Evolutionary conservation across 768 basidiomycete species (phyloP).

Genomic region (Tricholoma sp.): DNA sequence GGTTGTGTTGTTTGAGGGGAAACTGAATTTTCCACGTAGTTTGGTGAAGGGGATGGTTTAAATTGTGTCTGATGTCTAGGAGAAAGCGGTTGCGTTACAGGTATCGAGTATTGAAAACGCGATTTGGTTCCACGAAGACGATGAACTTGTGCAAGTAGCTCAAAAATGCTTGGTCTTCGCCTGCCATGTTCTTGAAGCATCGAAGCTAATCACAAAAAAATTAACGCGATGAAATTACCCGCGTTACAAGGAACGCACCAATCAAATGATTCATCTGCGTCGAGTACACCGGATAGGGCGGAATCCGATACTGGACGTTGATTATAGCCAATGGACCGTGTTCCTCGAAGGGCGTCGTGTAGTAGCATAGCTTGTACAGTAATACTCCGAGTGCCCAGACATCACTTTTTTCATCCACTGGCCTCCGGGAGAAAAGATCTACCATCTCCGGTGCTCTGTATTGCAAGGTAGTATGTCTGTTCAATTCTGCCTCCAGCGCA

Average conservation of each 20-base stretch:
- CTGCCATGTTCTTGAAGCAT: constrained; percentile 91
- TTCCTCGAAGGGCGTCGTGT: constrained; percentile 98
- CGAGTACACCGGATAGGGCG: constrained; percentile 85
- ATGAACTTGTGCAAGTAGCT: constrained; percentile 80
- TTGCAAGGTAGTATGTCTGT: constrained; percentile 92
- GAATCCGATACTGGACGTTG: constrained; percentile 92
- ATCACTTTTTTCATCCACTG: constrained; percentile 91
- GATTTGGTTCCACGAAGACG: constrained; percentile 84
- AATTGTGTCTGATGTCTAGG: constrained; percentile 29
- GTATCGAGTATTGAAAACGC: constrained; percentile 62
- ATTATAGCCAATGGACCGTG: constrained; percentile 94
- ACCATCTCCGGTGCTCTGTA: constrained; percentile 99
- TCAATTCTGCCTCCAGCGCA: constrained; percentile 83
- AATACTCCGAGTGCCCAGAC: constrained; percentile 98
- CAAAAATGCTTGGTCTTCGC: constrained; percentile 84
- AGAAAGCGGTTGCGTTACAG: constrained; percentile 41
- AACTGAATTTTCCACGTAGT: constrained; percentile 25
- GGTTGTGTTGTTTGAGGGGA: constrained; percentile 17
- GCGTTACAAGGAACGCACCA: constrained; percentile 41
- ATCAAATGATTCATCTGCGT: constrained; percentile 77
- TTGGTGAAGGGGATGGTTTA: constrained; percentile 21
- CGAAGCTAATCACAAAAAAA: constrained; percentile 47
- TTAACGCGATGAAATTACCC: constrained; percentile 1
- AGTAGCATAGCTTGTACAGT: constrained; percentile 98
- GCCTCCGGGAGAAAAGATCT: constrained; percentile 76